Conservation (phyloP, 192 early-diverging fungal genomes). For the Backusella australiensis region DNA sequence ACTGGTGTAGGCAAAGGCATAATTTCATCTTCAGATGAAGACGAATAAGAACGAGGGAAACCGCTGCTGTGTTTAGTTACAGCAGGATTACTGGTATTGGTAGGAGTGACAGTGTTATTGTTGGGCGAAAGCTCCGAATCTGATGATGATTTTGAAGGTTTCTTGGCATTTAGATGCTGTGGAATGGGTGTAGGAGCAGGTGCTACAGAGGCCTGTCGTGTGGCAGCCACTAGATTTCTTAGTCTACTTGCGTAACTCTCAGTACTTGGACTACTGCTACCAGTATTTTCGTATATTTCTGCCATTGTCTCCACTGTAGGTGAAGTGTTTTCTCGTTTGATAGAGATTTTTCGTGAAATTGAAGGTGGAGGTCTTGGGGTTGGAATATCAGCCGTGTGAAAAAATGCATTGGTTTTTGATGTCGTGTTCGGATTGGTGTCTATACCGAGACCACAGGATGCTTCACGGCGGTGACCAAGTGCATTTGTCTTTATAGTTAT, state of each 20-base stretch:
- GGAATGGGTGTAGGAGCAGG: slow-evolving; percentile 19
- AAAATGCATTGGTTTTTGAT: slow-evolving; percentile 14
- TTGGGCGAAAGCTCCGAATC: background rate
- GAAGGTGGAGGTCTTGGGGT: slow-evolving; percentile 22
- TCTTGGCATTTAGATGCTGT: slow-evolving; percentile 13
- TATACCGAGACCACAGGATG: slow-evolving; percentile 13
- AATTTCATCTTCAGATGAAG: background rate
- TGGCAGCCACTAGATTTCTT: slow-evolving; percentile 8
- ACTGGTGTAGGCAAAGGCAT: slow-evolving; percentile 5
- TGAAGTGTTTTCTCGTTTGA: background rate
- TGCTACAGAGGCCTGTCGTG: slow-evolving; percentile 5
- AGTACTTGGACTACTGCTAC: background rate
- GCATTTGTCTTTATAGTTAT: background rate
- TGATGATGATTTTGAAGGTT: slow-evolving; percentile 10
- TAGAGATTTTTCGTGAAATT: slow-evolving; percentile 6
- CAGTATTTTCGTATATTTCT: background rate
- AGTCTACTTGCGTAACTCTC: slow-evolving; percentile 12
- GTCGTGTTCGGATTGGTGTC: background rate
- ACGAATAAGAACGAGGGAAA: slow-evolving; percentile 5
- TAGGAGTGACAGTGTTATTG: background rate
- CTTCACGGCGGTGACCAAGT: slow-evolving; percentile 13
- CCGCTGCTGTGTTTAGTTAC: background rate
- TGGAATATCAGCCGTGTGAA: slow-evolving; percentile 11
- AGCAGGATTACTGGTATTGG: background rate
- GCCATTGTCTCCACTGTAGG: background rate